Evolutionary conservation across 129 eudicot genomes (phyloP), one percentile per base, ranked within the genome.

Genomic region (Flaveria linearis): DNA sequence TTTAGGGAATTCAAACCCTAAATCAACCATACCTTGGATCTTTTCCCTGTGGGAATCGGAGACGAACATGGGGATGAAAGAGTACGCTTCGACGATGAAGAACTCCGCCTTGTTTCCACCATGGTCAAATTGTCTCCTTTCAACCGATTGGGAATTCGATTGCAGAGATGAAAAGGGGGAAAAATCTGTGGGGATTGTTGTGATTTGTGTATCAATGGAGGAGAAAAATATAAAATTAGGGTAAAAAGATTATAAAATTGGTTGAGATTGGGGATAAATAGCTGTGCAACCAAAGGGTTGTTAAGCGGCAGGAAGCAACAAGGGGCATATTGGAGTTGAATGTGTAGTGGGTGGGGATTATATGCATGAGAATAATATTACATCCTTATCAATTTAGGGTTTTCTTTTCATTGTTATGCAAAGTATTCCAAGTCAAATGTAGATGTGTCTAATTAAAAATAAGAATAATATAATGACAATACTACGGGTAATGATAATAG

Each of bases 81-180:
- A 46, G 90, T 83, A 12, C 94, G 94, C 75, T 91, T 91, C 28
- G 94, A 86, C 11, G 94, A 86, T 57, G 97, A 85, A 2, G 97
- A 91, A 52, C 92, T 80, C 56, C 97, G 84, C 64, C 97, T 73
- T 58, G 97, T 91, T 83, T 91, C 94, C 65, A 91, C 97, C 97
- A 91, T 91, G 56, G 78, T 76, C 76, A 68, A 73, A 65, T 55
- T 66, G 41, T 81, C 68, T 69, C 76, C 18, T 36, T 30, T 30
- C 50, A 9, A 23, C 55, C 43, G 80, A 76, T 73, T 78, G 70
- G 58, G 68, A 76, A 68, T 69, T 78, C 33, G 69, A 1, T 63
- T 60, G 68, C 65, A 28, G 85, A 33, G 74, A 82, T 17, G 71
- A 20, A 83, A 73, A 67, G 81, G 80, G 61, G 64, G 69, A 68